Percentiles rank a stretch among this genome's conserved stretches.
Evolutionary conservation across 257 asterid genomes (phyloP).

Genomic region (Fraxinus americana): DNA sequence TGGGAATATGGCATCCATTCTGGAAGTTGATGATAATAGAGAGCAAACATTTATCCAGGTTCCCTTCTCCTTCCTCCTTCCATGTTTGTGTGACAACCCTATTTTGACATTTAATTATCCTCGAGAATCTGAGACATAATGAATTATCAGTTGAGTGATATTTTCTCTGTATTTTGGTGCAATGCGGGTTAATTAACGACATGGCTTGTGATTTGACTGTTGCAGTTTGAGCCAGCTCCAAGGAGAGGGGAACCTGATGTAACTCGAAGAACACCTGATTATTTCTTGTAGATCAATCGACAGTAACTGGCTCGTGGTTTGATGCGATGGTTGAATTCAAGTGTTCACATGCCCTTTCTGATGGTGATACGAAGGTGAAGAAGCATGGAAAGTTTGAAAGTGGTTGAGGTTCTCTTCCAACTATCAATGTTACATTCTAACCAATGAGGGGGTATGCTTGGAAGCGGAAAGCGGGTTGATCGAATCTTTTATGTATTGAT

Average conservation of each 20-base stretch:
- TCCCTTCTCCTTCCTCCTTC: conserved; percentile 15
- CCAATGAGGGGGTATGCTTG: conserved; percentile 36
- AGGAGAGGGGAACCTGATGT: conserved; percentile 99
- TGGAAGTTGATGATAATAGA: conserved; percentile 94
- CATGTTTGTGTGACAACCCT: neutral
- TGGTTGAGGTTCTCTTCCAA: conserved; percentile 32
- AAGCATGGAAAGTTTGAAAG: conserved; percentile 30
- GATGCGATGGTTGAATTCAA: conserved; percentile 26
- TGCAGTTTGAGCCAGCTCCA: conserved; percentile 98
- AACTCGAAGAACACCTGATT: conserved; percentile 93
- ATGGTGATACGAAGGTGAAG: conserved; percentile 36
- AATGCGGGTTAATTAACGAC: neutral
- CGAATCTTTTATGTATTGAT: conserved; percentile 33
- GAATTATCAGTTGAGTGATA: neutral
- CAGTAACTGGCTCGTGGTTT: conserved; percentile 28
- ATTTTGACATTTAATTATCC: neutral
- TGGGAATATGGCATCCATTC: conserved; percentile 96
- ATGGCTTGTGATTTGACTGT: conserved; percentile 4
- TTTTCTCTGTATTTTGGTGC: neutral
- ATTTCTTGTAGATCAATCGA: conserved; percentile 69
- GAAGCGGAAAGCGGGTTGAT: conserved; percentile 36
- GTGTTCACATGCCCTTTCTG: conserved; percentile 26
- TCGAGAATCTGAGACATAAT: neutral
- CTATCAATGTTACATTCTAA: conserved; percentile 45
- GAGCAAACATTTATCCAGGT: conserved; percentile 94